Evolutionary conservation across 2,329 filamentous ascomycete genomes (phyloP), one percentile per base, ranked within the genome.

Genomic region (Aspergillus aculeatinus): DNA sequence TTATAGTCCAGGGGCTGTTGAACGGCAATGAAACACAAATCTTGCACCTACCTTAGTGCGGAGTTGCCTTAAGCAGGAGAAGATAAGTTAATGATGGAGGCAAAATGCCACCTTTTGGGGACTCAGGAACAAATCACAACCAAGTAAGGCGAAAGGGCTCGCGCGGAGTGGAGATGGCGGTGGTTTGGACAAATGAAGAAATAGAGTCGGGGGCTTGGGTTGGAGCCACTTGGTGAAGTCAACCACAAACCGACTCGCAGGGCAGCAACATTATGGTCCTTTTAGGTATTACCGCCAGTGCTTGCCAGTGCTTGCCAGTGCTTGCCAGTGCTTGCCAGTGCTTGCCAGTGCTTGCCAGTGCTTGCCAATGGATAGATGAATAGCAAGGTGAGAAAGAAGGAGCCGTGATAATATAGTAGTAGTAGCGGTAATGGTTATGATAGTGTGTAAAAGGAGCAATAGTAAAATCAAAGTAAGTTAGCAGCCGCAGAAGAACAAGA

Each of bases 151-250:
- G 55, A 61, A 58, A 56, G 51, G 58, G 55, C 58, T 60, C 55
- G 58, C 39, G 49, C 51, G 42, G 42, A 57, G 61, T 63, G 61
- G 60, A 63, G 60, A 57, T 50, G 55, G 39, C 54, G 23, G 47
- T 33, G 54, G 27, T 23, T 35, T 51, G 54, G 60, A 57, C 62
- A 62, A 64, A 64, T 64, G 51, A 55, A 58, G 51, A 27, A 31
- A 31, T 44, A 19, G 39, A 19, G 19, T 44, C 47, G 35, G 23
- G 19, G 19, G 29, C 27, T 44, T n/a, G 51, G 48, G 49, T 62
- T 57, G 60, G 62, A 62, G 57, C 60, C 62, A 62, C 52, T 44
- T 48, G 55, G 50, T 60, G 33, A 63, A 51, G 51, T 60, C 60
- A 62, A 58, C 50, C 51, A 53, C 35, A 58, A 62, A 58, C 62